Evolutionary conservation across 768 basidiomycete species (phyloP), one percentile per base, ranked within the genome.

Genomic region (Paxillus rubicundulus): DNA sequence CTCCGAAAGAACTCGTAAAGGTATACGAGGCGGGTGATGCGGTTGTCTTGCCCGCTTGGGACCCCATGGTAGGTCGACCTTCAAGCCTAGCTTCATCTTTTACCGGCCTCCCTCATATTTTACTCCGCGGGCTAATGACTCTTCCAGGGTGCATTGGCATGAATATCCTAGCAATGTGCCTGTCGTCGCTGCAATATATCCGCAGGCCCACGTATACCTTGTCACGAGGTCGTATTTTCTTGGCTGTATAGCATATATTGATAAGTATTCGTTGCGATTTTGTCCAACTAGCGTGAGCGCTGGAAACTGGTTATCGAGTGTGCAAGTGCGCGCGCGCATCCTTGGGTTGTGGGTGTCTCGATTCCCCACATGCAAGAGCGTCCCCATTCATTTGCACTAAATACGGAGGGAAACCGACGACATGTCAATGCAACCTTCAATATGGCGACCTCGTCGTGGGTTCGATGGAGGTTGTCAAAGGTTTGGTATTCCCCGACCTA

Each of bases 41-140:
- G 56, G 68, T 79, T 18, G 84, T 89, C 21, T 73, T 97, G n/a
- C 85, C 91, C 2, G 79, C 88, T 30, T 98, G 93, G 93, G 95
- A 98, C 43, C 67, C 69, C 7, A 69, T 70, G 67, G 69, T 69
- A 59, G 18, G 63, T 18, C 4, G 17, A 33, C 30, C 4, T 34
- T 20, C 6, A 24, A 24, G 4, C 24, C 6, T 24, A 24, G 24
- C 24, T 20, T 20, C 32, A 38, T 34, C 20, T 9, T 24, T 13
- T 5, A 12, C 33, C 17, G 9, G 18, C 20, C 20, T 37, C 9
- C 8, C 49, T 24, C n/a, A n/a, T n/a, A n/a, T 17, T 37, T 51
- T n/a, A 12, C 33, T 9, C 30, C 7, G 21, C 21, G 9, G 7
- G 28, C 32, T 21, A 16, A 45, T 47, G 21, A 42, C 32, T 50